Evolutionary conservation across 1,284 basidiomycete species (phyloP).

Genomic region (Malassezia cuniculi): DNA sequence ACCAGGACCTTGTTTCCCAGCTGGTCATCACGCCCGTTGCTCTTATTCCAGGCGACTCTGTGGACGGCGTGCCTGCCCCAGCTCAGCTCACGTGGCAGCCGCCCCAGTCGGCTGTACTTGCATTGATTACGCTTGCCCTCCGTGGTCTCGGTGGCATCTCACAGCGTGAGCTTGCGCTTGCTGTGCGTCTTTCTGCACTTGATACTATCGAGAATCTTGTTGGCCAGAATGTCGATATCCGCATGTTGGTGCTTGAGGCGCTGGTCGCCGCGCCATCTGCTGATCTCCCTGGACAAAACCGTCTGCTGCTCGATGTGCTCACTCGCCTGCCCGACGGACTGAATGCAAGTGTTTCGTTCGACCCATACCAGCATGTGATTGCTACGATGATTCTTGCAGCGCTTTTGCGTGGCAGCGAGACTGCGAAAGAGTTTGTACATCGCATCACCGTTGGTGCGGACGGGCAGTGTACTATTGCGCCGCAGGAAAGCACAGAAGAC

Average conservation of each 20-base stretch:
- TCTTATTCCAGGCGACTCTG: conserved; percentile 6
- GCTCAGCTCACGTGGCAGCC: conserved; percentile 12
- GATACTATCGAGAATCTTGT: conserved; percentile 37
- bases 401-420: conserved; percentile 51
- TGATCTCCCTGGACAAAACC: conserved; percentile 4
- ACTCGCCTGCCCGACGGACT: conserved; percentile 44
- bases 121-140: conserved; percentile 10
- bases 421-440: conserved; percentile 50
- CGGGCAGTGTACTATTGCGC: conserved; percentile 16
- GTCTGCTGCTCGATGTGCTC: conserved; percentile 7
- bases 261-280: conserved; percentile 38
- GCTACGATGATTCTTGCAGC: conserved; percentile 46
- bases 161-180: conserved; percentile 1
- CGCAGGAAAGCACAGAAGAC: conserved; percentile 48
- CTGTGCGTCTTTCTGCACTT: conserved; percentile 30
- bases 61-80: conserved; percentile 1
- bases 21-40: conserved; percentile 27
- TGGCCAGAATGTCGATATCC: conserved; percentile 45
- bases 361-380: conserved; percentile 48
- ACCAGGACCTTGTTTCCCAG: conserved; percentile 49
- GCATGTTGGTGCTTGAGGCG: conserved; percentile 50
- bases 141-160: conserved; percentile 4
- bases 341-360: conserved; percentile 48
- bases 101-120: conserved; percentile 11
- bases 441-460: conserved; percentile 46